Evolutionary conservation across 306 rosid genomes (phyloP).

Genomic region (Vigna reflexopilosa): DNA sequence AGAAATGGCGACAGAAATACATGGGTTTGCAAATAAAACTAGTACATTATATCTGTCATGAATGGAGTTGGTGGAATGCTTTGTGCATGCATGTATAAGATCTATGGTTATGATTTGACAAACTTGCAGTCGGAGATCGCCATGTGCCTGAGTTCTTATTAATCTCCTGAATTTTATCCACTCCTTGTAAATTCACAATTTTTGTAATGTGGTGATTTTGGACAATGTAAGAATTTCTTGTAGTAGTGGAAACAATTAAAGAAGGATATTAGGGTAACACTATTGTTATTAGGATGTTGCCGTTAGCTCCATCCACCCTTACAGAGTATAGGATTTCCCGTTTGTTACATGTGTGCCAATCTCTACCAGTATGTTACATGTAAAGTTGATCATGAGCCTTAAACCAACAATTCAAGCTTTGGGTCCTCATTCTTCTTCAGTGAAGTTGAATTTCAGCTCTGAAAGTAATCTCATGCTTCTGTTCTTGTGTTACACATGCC

Average conservation of each 20-base stretch:
- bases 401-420: neutral
- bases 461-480: neutral
- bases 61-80: neutral
- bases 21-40: neutral
- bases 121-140: neutral
- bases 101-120: neutral
- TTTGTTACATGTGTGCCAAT: too few relatives aligned
- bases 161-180: neutral
- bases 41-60: neutral
- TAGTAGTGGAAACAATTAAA: too few relatives aligned
- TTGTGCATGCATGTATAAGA: neutral
- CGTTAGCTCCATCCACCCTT: too few relatives aligned
- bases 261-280: too few relatives aligned
- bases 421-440: neutral
- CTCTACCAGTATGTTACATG: neutral
- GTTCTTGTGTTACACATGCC: neutral
- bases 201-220: too few relatives aligned
- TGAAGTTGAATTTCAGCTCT: neutral
- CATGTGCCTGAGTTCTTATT: too few relatives aligned
- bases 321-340: too few relatives aligned
- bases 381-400: neutral
- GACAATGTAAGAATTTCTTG: too few relatives aligned
- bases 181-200: neutral
- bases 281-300: too few relatives aligned
- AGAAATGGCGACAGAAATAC: neutral